Conservation (phyloP, 1,284 basidiomycete genomes). For the Amylostereum areolatum region DNA sequence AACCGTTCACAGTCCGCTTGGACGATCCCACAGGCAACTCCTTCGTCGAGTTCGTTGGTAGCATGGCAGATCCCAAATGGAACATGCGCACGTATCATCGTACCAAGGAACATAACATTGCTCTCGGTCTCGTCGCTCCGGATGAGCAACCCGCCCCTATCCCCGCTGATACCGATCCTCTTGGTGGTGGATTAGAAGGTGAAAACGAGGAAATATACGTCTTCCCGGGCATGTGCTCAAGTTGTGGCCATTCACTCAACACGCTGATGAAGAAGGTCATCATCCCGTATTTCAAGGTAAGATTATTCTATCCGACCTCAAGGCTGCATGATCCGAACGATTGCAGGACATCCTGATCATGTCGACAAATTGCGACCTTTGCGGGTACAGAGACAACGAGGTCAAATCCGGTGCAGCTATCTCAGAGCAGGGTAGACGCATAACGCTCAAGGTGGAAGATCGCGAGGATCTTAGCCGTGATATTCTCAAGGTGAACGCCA, state of each 20-base stretch:
- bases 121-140: constrained; percentile 62
- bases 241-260: constrained; percentile 79
- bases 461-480: constrained; percentile 92
- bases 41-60: constrained; percentile 82
- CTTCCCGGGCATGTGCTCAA: constrained; percentile 87
- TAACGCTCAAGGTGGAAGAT: constrained; percentile 89
- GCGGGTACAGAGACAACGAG: constrained; percentile 97
- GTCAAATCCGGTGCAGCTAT: constrained; percentile 94
- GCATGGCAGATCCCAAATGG: constrained; percentile 90
- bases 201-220: constrained; percentile 82
- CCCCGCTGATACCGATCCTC: constrained; percentile 28
- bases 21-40: constrained; percentile 97
- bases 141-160: constrained; percentile 33
- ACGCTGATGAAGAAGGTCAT: constrained; percentile 96
- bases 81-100: constrained; percentile 83
- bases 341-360: constrained; percentile 91
- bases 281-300: constrained; percentile 96
- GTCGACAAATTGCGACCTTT: constrained; percentile 94
- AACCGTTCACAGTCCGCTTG: constrained; percentile 77
- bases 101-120: constrained; percentile 79
- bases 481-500: constrained; percentile 73
- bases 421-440: constrained; percentile 78
- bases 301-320: not conserved
- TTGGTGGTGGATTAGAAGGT: constrained; percentile 25
- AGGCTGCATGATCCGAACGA: not conserved